Evolutionary conservation across 257 asterid species (phyloP).

Genomic region (Solanum gracilifrons): DNA sequence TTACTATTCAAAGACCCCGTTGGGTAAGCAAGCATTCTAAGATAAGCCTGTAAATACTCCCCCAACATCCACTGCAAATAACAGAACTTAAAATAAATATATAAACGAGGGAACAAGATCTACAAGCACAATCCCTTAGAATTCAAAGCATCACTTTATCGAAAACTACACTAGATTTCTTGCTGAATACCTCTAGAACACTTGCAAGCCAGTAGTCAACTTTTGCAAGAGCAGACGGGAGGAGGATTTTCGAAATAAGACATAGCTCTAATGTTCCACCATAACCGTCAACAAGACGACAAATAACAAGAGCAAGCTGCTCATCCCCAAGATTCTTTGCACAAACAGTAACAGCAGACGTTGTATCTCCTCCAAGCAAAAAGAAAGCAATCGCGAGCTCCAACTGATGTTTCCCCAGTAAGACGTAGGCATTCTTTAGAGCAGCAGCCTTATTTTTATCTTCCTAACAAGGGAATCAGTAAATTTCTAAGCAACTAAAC

Average conservation of each 20-base stretch:
- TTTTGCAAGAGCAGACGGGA: constrained; percentile 71
- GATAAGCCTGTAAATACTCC: constrained; percentile 49
- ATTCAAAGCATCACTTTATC: not conserved
- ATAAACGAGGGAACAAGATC: constrained; percentile 6
- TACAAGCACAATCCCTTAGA: constrained; percentile 1
- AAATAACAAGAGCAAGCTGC: constrained; percentile 93
- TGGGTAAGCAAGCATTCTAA: constrained; percentile 57
- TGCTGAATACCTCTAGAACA: constrained; percentile 61
- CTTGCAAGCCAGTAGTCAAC: constrained; percentile 85
- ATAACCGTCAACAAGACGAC: constrained; percentile 82
- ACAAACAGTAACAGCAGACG: constrained; percentile 89
- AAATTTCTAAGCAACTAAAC: not conserved
- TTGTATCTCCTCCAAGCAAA: constrained; percentile 92
- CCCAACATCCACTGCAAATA: constrained; percentile 79
- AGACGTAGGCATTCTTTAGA: constrained; percentile 85
- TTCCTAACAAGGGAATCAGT: constrained; percentile 40
- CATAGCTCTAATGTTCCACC: constrained; percentile 62
- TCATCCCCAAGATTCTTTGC: constrained; percentile 93
- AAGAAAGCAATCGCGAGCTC: constrained; percentile 97
- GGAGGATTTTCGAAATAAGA: constrained; percentile 64
- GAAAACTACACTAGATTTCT: not conserved
- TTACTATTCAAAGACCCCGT: constrained; percentile 29
- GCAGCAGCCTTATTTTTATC: constrained; percentile 94
- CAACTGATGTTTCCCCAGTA: constrained; percentile 92
- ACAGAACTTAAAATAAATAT: constrained; percentile 10